A percentile compares a stretch with the other conserved stretches of the same genome.
Evolutionary conservation across 148 eudicot genomes (phyloP).

Genomic region (Camellia lanceoleosa): DNA sequence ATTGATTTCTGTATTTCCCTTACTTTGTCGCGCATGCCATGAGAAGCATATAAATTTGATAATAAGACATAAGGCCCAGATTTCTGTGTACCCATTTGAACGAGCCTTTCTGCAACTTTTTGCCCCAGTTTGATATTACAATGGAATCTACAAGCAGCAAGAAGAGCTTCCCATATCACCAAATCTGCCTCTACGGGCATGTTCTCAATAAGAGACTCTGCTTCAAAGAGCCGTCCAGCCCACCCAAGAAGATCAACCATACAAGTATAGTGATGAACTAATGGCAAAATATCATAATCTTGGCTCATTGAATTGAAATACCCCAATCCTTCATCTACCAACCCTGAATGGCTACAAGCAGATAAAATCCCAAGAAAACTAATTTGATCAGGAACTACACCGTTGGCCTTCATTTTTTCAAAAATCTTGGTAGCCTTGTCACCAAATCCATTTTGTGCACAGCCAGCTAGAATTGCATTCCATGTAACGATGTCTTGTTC

Average conservation of each 20-base stretch:
- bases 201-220: neutral
- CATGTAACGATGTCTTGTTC: conserved; percentile 37
- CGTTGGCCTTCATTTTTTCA: conserved; percentile 27
- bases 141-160: neutral
- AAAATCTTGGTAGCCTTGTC: conserved; percentile 30
- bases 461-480: conserved; percentile 49
- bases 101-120: neutral
- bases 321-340: neutral
- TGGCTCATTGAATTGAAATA: neutral
- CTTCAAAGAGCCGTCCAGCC: neutral
- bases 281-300: neutral
- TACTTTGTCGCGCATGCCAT: neutral
- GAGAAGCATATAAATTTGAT: neutral
- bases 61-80: neutral
- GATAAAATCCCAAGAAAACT: neutral
- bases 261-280: neutral
- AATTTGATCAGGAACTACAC: neutral
- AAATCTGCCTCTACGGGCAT: neutral
- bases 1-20: neutral
- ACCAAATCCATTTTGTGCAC: conserved; percentile 44
- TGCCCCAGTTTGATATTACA: neutral
- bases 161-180: neutral
- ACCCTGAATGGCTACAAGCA: conserved; percentile 1
- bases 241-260: neutral
- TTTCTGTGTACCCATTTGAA: neutral